Percentiles rank a stretch among this genome's conserved stretches.
Evolutionary conservation across 768 basidiomycete species (phyloP).

Genomic region (Russula ochroleuca): DNA sequence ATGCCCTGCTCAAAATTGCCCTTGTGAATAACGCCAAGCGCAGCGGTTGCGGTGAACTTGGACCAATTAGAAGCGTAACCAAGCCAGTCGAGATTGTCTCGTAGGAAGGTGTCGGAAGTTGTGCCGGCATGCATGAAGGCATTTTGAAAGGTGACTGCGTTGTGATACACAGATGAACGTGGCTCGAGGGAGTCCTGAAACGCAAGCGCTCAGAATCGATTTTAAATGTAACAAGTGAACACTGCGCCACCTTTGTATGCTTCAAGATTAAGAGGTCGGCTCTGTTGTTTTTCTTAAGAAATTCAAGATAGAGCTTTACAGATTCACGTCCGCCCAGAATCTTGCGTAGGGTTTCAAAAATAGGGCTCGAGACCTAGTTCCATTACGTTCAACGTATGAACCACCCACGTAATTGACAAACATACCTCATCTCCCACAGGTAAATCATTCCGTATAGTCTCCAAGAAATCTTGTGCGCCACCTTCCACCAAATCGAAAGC

Average conservation of each 20-base stretch:
- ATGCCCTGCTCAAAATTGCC: slow-evolving; percentile 93
- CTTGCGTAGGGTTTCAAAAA: slow-evolving; percentile 69
- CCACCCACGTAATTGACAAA: slow-evolving; percentile 10
- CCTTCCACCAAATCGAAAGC: slow-evolving; percentile 95
- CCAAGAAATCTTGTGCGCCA: slow-evolving; percentile 88
- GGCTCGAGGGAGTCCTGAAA: slow-evolving; percentile 82
- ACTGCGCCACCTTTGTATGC: slow-evolving; percentile 68
- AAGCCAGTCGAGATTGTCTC: slow-evolving; percentile 96
- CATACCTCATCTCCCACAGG: slow-evolving; percentile 65
- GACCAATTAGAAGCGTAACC: slow-evolving; percentile 96
- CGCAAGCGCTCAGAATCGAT: slow-evolving; percentile 38
- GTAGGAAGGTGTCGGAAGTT: slow-evolving; percentile 87
- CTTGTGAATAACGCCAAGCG: slow-evolving; percentile 95
- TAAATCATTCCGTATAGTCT: slow-evolving; percentile 62
- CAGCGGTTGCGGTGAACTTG: slow-evolving; percentile 96
- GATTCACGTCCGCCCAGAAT: slow-evolving; percentile 91
- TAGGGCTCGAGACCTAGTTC: slow-evolving; percentile 50
- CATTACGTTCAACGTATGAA: not conserved
- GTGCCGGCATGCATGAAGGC: slow-evolving; percentile 99
- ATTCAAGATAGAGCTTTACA: slow-evolving; percentile 90
- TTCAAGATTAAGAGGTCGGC: slow-evolving; percentile 89
- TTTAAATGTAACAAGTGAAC: slow-evolving; percentile 68
- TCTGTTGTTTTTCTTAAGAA: slow-evolving; percentile 91
- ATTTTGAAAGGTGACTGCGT: slow-evolving; percentile 92
- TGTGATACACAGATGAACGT: slow-evolving; percentile 95